Conservation (phyloP, 2,329 filamentous ascomycete species). For the Calycina herbarum region DNA sequence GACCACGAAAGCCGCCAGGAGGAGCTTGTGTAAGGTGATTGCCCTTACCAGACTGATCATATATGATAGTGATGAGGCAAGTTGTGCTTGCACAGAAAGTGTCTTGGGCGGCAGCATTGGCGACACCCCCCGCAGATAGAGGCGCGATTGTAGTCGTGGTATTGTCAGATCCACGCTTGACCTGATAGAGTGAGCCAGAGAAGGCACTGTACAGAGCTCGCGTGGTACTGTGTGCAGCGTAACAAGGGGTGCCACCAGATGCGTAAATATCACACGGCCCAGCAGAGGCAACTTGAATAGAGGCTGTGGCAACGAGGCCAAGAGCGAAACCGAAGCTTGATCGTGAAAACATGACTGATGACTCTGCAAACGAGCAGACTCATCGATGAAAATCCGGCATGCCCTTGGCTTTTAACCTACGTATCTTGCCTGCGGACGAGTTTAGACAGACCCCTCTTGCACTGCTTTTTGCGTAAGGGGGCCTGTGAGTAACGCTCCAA, state of each 20-base stretch:
- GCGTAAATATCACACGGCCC: constrained; percentile 52
- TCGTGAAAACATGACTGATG: constrained; percentile 38
- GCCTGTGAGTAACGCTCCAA: too few species aligned
- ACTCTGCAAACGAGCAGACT: constrained; percentile 13
- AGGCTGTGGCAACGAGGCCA: constrained; percentile 36
- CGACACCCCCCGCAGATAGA: constrained; percentile 58
- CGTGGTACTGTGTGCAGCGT: constrained; percentile 66
- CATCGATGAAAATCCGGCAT: neutral
- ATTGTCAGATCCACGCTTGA: constrained; percentile 53
- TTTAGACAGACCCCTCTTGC: neutral
- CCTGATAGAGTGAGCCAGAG: constrained; percentile 57
- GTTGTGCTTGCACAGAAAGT: constrained; percentile 60
- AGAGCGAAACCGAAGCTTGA: constrained; percentile 36
- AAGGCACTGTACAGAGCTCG: constrained; percentile 58
- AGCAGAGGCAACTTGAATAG: too few species aligned
- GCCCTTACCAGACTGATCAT: constrained; percentile 62
- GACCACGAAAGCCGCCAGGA: constrained; percentile 56
- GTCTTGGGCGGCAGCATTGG: constrained; percentile 61
- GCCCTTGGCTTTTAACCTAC: neutral
- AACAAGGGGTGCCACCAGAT: constrained; percentile 58
- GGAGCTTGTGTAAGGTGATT: constrained; percentile 66
- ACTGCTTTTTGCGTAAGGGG: neutral
- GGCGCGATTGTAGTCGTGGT: constrained; percentile 44
- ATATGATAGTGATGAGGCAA: constrained; percentile 63
- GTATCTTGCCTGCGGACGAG: neutral